Conservation (phyloP, 2,329 filamentous ascomycete genomes). For the Stagonosporopsis chrysanthemi region DNA sequence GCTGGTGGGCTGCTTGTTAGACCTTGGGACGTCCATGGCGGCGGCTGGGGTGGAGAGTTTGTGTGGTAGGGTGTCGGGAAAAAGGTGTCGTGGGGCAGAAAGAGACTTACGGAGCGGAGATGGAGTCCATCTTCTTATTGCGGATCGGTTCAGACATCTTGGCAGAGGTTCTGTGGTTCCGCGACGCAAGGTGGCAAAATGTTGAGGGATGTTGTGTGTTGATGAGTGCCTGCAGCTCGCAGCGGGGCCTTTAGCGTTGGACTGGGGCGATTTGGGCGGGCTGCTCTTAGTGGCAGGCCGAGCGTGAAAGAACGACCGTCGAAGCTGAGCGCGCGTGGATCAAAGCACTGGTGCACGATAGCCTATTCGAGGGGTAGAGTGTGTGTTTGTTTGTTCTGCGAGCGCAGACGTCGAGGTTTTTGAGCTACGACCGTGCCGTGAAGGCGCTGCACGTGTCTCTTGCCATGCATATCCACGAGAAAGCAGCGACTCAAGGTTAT, state of each 20-base stretch:
- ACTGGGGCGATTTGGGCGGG: constrained; percentile 4
- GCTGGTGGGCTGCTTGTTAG: constrained; percentile 60
- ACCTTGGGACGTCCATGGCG: constrained; percentile 44
- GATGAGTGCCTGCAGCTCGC: constrained; percentile 47
- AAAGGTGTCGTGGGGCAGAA: constrained; percentile 36
- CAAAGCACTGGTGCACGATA: constrained; percentile 7
- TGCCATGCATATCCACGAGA: constrained; percentile 13
- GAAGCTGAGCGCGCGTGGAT: constrained; percentile 13
- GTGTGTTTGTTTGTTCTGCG: constrained; percentile 1
- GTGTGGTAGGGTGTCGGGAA: constrained; percentile 30
- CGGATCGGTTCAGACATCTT: constrained; percentile 73
- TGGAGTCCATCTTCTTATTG: constrained; percentile 69
- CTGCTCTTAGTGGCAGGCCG: constrained; percentile 14
- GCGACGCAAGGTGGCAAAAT: constrained; percentile 38
- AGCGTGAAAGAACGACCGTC: constrained; percentile 18
- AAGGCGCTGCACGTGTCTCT: constrained; percentile 16
- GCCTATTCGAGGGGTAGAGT: neutral
- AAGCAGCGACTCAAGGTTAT: constrained; percentile 10
- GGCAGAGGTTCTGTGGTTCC: constrained; percentile 36
- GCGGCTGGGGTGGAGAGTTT: constrained; percentile 29
- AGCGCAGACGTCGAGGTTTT: neutral
- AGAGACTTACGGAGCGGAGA: constrained; percentile 68
- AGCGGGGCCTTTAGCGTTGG: constrained; percentile 35
- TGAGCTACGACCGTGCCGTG: constrained; percentile 3
- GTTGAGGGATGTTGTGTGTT: constrained; percentile 41